Percentiles rank a stretch among this genome's conserved stretches.
phyloP scores from a whole-genome alignment of 495 filamentous ascomycete genomes.

The Hypoxylon cercidicola region DNA sequence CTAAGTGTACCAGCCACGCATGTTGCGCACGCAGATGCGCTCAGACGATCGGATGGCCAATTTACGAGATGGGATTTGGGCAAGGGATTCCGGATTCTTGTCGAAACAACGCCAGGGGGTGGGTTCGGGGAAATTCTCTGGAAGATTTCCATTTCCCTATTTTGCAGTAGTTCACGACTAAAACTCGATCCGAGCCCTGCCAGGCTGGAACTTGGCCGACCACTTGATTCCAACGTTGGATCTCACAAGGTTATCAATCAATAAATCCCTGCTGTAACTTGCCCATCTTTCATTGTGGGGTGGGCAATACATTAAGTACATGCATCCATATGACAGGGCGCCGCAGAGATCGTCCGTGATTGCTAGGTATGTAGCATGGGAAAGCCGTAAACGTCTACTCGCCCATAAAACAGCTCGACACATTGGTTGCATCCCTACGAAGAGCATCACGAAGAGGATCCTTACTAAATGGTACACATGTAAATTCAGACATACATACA shows the following conservation, averaged over 20 bases:
- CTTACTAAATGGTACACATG: slow-evolving; percentile 3
- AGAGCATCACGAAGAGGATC: slow-evolving; percentile 19
- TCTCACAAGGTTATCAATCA: slow-evolving; percentile 41
- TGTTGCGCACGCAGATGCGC: slow-evolving; percentile 1
- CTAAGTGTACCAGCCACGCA: slow-evolving; percentile 22
- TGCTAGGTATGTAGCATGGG: slow-evolving; percentile 21
- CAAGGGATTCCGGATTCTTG: slow-evolving; percentile 30
- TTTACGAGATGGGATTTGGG: slow-evolving; percentile 22
- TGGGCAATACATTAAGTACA: not conserved
- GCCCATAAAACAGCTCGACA: not conserved
- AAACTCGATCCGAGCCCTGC: slow-evolving; percentile 35
- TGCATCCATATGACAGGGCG: slow-evolving; percentile 2
- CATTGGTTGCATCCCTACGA: slow-evolving; percentile 32
- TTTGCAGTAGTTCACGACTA: slow-evolving; percentile 24
- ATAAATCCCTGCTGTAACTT: slow-evolving; percentile 33
- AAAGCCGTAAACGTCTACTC: slow-evolving; percentile 4
- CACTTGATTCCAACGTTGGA: slow-evolving; percentile 32
- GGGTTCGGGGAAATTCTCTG: slow-evolving; percentile 33
- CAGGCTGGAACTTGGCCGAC: slow-evolving; percentile 25
- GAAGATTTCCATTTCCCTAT: slow-evolving; percentile 42
- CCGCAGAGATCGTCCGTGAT: slow-evolving; percentile 34
- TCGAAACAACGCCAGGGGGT: slow-evolving; percentile 28
- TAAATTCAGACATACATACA: too few species aligned
- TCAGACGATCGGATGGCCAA: slow-evolving; percentile 5
- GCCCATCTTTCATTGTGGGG: slow-evolving; percentile 34